Percentiles rank a stretch among this genome's conserved stretches.
phyloP scores from a whole-genome alignment of 108 stramenopile species.

The Poteriospumella lacustris region DNA sequence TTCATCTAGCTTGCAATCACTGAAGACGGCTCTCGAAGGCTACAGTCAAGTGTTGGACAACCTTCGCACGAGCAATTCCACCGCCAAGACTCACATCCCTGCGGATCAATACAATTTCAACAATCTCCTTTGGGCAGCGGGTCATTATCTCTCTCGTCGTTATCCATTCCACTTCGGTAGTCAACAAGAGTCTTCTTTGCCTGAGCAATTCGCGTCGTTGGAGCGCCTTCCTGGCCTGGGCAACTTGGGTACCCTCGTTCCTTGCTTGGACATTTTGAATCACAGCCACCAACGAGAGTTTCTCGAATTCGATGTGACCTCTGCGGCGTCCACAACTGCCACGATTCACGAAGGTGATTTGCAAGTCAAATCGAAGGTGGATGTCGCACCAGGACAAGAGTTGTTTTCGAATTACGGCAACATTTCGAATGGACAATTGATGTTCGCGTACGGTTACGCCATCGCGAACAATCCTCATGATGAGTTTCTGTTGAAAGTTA shows the following conservation, averaged over 20 bases:
- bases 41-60: no score
- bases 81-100: not conserved
- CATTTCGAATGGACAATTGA: not conserved
- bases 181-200: no score
- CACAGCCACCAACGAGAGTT: no score
- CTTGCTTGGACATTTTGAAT: slow-evolving; percentile 2
- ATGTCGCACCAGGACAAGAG: no score
- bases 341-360: no score
- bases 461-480: slow-evolving; percentile 6
- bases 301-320: no score
- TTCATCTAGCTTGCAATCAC: no score
- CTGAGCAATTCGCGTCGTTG: not conserved
- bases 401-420: slow-evolving; percentile 20
- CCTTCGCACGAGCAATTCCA: no score
- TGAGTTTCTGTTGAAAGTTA: not conserved
- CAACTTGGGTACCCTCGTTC: not conserved
- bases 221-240: not conserved
- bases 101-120: not conserved
- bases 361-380: no score
- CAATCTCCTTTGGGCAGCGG: not conserved
- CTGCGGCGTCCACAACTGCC: no score
- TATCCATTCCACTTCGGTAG: slow-evolving; percentile 9
- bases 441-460: slow-evolving; percentile 4
- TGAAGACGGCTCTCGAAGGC: no score
- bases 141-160: slow-evolving; percentile 4